Base-by-base conservation (phyloP, 495 filamentous ascomycete genomes). In the Pseudoneurospora amorphoporcata region DNA sequence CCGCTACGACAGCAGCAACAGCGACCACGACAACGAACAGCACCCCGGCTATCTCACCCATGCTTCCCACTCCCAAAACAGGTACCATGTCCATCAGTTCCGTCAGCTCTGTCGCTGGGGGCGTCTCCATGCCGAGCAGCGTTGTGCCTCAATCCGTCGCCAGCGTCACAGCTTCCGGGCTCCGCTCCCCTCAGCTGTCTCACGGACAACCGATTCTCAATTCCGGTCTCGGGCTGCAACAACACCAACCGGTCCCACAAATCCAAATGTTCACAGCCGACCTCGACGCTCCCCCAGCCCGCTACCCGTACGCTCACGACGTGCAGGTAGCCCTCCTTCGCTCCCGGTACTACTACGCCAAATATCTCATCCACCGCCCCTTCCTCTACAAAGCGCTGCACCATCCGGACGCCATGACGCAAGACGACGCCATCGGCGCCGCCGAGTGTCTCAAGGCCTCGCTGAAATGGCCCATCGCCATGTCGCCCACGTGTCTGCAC, bases 321-420 rank as follows among this genome's bases (percentile, higher is more conserved):
- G 80, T 89, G 58, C 83, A 88, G 47, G 83, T 86, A 17, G 87
- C 88, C 6, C 78, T 86, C 35, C 81, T 90, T 9, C 83, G 88
- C 61, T 86, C 87, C 5, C 81, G 85, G 41, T 90, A 87, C 80
- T 89, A 89, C 78, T 87, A 88, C 77, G 82, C 86, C 14, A 86
- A 86, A 65, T 89, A 86, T 78, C 81, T 89, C 69, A 83, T 89
- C 71, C 83, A 89, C 73, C 83, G 86, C 16, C 87, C 88, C 12
- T 90, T 87, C 72, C 74, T 89, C 43, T 90, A 88, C 83, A 90
- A 90, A 74, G 88, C 86, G 2, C 77, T 90, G 39, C 87, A 89
- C 76, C 84, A 84, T 73, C 85, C 88, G 2, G 82, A 88, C 45
- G 76, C 82, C 68, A 82, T 88, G 79, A 86, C 82, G 8, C 76